Evolutionary conservation across 2,329 filamentous ascomycete species (phyloP).

Genomic region (Penicillium sp.): DNA sequence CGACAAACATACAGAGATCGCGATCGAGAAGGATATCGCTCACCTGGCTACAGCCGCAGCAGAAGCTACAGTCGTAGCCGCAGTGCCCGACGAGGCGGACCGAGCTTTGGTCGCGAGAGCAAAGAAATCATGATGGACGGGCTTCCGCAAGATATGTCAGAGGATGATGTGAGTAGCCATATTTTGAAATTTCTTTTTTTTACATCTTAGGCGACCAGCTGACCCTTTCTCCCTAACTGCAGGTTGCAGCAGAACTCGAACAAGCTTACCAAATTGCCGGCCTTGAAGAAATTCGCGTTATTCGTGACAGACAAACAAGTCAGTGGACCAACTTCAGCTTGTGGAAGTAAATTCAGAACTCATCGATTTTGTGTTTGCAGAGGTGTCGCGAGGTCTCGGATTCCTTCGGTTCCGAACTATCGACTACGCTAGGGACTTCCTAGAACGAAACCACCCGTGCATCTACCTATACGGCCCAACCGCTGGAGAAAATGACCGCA

Average conservation of each 20-base stretch:
- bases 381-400: constrained; percentile 59
- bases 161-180: constrained; percentile 54
- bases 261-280: constrained; percentile 56
- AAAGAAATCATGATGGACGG: constrained; percentile 57
- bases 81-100: constrained; percentile 41
- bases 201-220: constrained; percentile 34
- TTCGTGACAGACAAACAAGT: constrained; percentile 64
- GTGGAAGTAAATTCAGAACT: background rate
- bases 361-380: constrained; percentile 36
- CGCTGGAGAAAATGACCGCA: constrained; percentile 44
- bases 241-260: constrained; percentile 61
- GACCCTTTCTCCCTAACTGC: constrained; percentile 35
- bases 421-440: constrained; percentile 55
- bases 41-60: constrained; percentile 43
- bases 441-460: constrained; percentile 56
- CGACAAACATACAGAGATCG: constrained; percentile 47
- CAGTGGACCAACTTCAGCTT: constrained; percentile 20
- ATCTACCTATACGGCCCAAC: constrained; percentile 55
- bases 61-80: constrained; percentile 43
- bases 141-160: constrained; percentile 52
- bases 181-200: background rate
- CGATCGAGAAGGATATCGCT: constrained; percentile 53
- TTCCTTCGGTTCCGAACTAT: constrained; percentile 60
- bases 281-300: constrained; percentile 62
- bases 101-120: constrained; percentile 48